Conservation (phyloP, 179 eudicot species). For the Beta lomatogona region DNA sequence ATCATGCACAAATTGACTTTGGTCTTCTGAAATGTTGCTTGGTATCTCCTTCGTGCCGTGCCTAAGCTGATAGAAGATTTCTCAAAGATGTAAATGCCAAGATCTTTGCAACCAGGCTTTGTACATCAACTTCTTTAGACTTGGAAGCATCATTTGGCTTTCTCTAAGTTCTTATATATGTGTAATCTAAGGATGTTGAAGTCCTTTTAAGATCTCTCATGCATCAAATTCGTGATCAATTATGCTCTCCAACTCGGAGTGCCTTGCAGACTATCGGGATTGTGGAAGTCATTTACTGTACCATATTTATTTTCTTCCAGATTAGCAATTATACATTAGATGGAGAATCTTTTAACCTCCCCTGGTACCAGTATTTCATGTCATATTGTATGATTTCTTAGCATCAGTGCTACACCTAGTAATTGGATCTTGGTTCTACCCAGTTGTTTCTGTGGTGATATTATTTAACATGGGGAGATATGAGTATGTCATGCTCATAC, state of each 20-base stretch:
- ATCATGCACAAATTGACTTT: too few species aligned
- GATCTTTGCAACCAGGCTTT: too few species aligned
- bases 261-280: neutral
- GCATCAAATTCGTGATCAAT: neutral
- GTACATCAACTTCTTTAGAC: neutral
- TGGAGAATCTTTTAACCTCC: neutral
- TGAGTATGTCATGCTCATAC: neutral
- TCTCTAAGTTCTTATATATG: neutral
- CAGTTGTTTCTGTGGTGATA: neutral
- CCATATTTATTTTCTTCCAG: neutral
- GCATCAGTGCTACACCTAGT: neutral
- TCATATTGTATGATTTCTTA: neutral
- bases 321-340: neutral
- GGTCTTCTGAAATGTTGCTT: too few species aligned
- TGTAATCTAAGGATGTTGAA: neutral
- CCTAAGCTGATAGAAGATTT: too few species aligned
- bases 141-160: neutral
- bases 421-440: neutral
- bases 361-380: neutral
- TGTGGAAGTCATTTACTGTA: neutral
- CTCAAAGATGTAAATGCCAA: too few species aligned
- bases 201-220: neutral
- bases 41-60: too few species aligned
- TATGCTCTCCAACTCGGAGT: neutral
- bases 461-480: neutral